phyloP scores from a whole-genome alignment of 208 protist genomes.

The Wallacemonas rigidus region DNA sequence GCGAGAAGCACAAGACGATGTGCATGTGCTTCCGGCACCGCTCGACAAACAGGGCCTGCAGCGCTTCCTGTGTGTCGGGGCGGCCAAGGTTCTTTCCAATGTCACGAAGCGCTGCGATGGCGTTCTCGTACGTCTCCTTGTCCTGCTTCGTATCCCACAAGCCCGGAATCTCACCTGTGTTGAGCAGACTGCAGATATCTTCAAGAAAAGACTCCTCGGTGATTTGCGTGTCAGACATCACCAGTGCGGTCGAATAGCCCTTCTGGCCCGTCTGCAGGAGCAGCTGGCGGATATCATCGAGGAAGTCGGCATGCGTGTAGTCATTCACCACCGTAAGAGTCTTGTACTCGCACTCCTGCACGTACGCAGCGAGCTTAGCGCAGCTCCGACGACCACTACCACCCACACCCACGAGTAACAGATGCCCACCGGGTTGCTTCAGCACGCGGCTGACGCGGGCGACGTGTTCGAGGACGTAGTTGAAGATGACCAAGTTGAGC shows the following conservation, averaged over 20 bases:
- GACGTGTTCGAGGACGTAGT: conserved; percentile 97
- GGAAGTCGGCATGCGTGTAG: conserved; percentile 94
- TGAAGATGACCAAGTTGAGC: conserved; percentile 96
- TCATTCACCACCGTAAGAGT: conserved; percentile 94
- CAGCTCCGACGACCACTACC: conserved; percentile 96
- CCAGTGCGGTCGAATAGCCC: conserved; percentile 93
- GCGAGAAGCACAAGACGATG: conserved; percentile 97
- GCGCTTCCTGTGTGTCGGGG: conserved; percentile 82
- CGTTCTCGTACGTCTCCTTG: conserved; percentile 89
- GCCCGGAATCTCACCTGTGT: conserved; percentile 96
- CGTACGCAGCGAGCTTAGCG: conserved; percentile 91
- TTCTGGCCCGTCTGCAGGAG: conserved; percentile 92
- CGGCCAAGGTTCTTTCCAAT: conserved; percentile 79
- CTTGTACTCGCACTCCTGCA: conserved; percentile 94
- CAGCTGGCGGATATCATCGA: conserved; percentile 95
- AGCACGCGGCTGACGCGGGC: conserved; percentile 95
- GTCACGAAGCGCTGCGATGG: conserved; percentile 84
- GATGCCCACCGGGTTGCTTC: conserved; percentile 94
- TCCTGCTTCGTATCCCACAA: conserved; percentile 94
- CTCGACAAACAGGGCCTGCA: conserved; percentile 93
- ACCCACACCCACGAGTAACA: conserved; percentile 96
- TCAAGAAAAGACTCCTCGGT: conserved; percentile 95
- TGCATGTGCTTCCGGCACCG: conserved; percentile 94
- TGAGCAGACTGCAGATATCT: conserved; percentile 97
- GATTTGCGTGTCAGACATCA: conserved; percentile 97